phyloP scores from a whole-genome alignment of 345 rosid genomes.

The Cardamine occulta region DNA sequence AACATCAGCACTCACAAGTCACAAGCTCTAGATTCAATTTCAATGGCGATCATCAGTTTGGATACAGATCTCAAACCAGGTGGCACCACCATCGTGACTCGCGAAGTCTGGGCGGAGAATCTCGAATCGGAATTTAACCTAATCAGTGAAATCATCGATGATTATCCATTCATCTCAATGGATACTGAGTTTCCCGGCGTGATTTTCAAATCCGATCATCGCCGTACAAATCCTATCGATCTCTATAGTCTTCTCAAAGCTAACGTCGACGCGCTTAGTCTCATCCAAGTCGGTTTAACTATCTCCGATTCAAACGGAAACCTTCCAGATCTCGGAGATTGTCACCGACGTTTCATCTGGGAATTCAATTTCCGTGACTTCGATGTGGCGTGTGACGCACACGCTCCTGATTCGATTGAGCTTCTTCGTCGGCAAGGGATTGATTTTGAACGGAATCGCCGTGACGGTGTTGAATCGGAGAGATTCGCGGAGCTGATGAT shows the following conservation, averaged over 20 bases:
- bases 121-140: slow-evolving; percentile 66
- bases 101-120: slow-evolving; percentile 81
- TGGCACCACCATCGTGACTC: slow-evolving; percentile 44
- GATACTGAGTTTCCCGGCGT: slow-evolving; percentile 93
- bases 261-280: slow-evolving; percentile 75
- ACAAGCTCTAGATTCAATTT: neutral
- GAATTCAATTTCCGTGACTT: slow-evolving; percentile 83
- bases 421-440: slow-evolving; percentile 75
- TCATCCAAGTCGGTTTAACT: slow-evolving; percentile 87
- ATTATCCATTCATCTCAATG: slow-evolving; percentile 74
- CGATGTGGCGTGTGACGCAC: slow-evolving; percentile 63
- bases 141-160: slow-evolving; percentile 60
- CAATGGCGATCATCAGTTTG: slow-evolving; percentile 21
- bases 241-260: slow-evolving; percentile 68
- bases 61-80: slow-evolving; percentile 25
- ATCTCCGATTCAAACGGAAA: slow-evolving; percentile 63
- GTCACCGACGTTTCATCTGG: slow-evolving; percentile 58
- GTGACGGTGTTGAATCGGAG: slow-evolving; percentile 61
- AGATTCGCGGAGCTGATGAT: slow-evolving; percentile 79
- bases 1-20: neutral
- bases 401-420: slow-evolving; percentile 80
- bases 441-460: slow-evolving; percentile 64
- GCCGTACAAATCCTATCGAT: slow-evolving; percentile 48
- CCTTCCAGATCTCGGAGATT: slow-evolving; percentile 61
- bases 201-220: slow-evolving; percentile 44